Evolutionary conservation across 163 green algal genomes (phyloP).

Genomic region (Chlorella variabilis): DNA sequence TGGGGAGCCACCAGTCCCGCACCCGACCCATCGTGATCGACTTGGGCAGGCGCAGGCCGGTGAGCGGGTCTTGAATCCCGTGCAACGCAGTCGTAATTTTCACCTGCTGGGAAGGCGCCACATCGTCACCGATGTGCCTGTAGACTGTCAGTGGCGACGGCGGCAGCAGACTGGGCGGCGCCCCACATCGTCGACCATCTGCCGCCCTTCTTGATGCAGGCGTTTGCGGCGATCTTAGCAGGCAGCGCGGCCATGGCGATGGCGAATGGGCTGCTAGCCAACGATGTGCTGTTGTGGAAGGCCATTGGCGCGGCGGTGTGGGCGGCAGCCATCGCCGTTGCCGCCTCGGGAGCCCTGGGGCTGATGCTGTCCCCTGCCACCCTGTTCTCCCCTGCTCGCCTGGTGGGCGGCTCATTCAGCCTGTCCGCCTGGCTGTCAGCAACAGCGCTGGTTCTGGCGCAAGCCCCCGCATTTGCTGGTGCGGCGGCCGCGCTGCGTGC

Average conservation of each 20-base stretch:
- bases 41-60: no score
- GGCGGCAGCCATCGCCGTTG: not conserved
- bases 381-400: slow-evolving; percentile 12
- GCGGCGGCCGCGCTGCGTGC: not conserved
- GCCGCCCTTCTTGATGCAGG: no score
- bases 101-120: no score
- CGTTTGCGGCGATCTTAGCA: no score
- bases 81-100: no score
- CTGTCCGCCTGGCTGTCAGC: slow-evolving; percentile 14
- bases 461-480: slow-evolving; percentile 13
- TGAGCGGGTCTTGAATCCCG: no score
- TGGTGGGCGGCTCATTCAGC: slow-evolving; percentile 1
- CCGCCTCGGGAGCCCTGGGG: not conserved
- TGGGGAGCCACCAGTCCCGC: no score
- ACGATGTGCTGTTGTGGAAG: slow-evolving; percentile 38
- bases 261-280: slow-evolving; percentile 1
- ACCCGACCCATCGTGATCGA: no score
- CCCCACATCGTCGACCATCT: no score
- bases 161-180: no score
- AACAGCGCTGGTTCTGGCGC: not conserved
- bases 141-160: not conserved
- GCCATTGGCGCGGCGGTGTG: slow-evolving; percentile 29
- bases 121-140: no score
- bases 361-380: not conserved
- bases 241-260: no score